phyloP scores from a whole-genome alignment of 352 stramenopile species.

The Pythium myriotylum region DNA sequence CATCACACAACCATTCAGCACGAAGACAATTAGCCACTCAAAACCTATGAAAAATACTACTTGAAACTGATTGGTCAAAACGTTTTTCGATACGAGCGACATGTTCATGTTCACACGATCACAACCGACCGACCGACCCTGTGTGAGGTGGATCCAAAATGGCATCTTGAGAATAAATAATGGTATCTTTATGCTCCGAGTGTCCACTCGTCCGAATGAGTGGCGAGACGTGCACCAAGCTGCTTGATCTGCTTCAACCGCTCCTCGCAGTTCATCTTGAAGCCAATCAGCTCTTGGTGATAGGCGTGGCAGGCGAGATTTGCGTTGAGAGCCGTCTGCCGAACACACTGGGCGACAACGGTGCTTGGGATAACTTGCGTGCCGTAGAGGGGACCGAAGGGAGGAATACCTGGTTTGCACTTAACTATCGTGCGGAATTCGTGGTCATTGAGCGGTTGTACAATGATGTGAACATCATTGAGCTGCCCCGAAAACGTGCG shows the following conservation, averaged over 20 bases:
- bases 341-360: conserved; percentile 68
- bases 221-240: conserved; percentile 60
- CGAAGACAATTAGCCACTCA: conserved; percentile 26
- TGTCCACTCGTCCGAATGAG: conserved; percentile 50
- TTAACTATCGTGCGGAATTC: conserved; percentile 78
- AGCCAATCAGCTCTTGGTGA: conserved; percentile 83
- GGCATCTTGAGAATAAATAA: conserved; percentile 19
- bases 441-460: conserved; percentile 77
- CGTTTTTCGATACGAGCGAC: neutral
- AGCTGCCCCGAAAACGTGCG: conserved; percentile 82
- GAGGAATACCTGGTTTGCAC: conserved; percentile 64
- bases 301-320: conserved; percentile 84
- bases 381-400: conserved; percentile 78
- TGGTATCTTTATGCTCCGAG: neutral
- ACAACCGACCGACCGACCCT: conserved; percentile 8
- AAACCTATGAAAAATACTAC: neutral
- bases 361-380: conserved; percentile 69
- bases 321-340: conserved; percentile 79
- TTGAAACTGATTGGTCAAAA: conserved; percentile 22
- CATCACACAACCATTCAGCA: neutral
- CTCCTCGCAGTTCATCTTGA: conserved; percentile 79
- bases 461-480: conserved; percentile 87
- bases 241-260: conserved; percentile 89
- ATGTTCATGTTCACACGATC: conserved; percentile 27
- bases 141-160: too few species aligned